These are phyloP conservation scores for Cutaneotrichosporon sp. DNA, from an alignment of 1,284 basidiomycete species.

Conservation along the genomic window DNA sequence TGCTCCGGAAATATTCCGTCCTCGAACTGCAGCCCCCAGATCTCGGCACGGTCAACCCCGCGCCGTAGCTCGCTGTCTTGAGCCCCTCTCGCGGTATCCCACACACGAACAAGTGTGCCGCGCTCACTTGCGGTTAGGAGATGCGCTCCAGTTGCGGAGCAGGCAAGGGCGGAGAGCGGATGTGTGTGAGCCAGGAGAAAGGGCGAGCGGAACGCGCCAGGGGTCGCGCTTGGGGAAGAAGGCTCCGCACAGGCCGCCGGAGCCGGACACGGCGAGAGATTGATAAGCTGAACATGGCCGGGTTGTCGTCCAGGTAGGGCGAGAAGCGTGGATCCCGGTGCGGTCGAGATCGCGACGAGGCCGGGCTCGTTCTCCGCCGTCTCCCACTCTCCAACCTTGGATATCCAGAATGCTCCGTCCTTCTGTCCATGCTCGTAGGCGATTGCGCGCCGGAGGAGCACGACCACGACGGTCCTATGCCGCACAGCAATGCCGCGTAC, in stretches of 20 bases:
- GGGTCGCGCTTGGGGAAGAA: background rate
- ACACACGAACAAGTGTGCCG: constrained; percentile 83
- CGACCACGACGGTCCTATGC: constrained; percentile 75
- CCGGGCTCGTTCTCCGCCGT: constrained; percentile 84
- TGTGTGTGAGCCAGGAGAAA: constrained; percentile 83
- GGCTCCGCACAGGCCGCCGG: constrained; percentile 9
- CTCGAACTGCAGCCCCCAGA: constrained; percentile 68
- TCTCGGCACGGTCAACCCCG: constrained; percentile 84
- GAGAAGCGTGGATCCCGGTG: constrained; percentile 69
- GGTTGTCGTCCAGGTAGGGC: constrained; percentile 81
- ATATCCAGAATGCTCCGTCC: constrained; percentile 41
- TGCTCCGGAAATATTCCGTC: constrained; percentile 11
- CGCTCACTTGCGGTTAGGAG: constrained; percentile 78
- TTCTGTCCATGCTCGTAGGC: constrained; percentile 65
- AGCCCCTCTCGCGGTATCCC: constrained; percentile 73
- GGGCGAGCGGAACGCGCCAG: constrained; percentile 48
- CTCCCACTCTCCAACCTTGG: constrained; percentile 74
- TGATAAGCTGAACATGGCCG: constrained; percentile 85
- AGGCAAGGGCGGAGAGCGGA: constrained; percentile 69
- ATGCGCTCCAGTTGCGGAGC: constrained; percentile 70
- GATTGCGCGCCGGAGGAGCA: constrained; percentile 70
- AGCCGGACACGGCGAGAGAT: constrained; percentile 66
- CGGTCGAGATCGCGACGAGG: constrained; percentile 73
- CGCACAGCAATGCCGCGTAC: constrained; percentile 76
- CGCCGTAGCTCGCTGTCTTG: constrained; percentile 75